These are phyloP conservation scores for Cynanchum wilfordii DNA, from an alignment of 257 asterid species.

Conservation along the genomic window DNA sequence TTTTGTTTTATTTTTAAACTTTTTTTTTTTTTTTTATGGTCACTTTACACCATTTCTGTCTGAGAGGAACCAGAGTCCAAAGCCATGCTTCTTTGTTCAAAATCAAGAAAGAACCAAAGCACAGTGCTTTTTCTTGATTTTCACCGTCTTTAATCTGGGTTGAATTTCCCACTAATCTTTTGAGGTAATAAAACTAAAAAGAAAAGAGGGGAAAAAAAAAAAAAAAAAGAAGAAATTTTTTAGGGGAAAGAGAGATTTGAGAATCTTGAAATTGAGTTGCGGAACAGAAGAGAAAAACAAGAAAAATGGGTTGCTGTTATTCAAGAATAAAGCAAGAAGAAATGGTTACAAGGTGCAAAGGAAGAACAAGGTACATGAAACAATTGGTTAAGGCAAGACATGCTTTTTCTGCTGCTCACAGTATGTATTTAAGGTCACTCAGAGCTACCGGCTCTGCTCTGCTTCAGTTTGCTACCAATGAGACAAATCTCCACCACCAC, in stretches of 20 bases:
- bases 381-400: conserved; percentile 90
- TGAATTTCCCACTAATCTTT: background rate
- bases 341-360: conserved; percentile 86
- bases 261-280: background rate
- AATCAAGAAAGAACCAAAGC: conserved; percentile 2
- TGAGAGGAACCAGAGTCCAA: conserved; percentile 2
- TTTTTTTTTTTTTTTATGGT: background rate
- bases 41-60: background rate
- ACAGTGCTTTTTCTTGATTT: conserved; percentile 8
- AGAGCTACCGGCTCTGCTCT: conserved; percentile 76
- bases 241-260: background rate
- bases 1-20: background rate
- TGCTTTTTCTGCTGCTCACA: conserved; percentile 78
- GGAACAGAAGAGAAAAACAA: background rate
- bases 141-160: conserved; percentile 6
- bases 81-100: conserved; percentile 11
- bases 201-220: too few relatives aligned
- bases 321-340: conserved; percentile 76
- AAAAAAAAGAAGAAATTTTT: background rate
- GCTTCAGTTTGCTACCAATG: conserved; percentile 80
- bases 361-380: conserved; percentile 80
- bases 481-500: conserved; percentile 62
- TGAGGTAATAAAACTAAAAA: background rate
- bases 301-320: conserved; percentile 84
- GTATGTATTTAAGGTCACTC: conserved; percentile 70